These are phyloP conservation scores for Microdochium trichocladiopsis DNA, from an alignment of 2,329 filamentous ascomycete species.

Conservation along the genomic window DNA sequence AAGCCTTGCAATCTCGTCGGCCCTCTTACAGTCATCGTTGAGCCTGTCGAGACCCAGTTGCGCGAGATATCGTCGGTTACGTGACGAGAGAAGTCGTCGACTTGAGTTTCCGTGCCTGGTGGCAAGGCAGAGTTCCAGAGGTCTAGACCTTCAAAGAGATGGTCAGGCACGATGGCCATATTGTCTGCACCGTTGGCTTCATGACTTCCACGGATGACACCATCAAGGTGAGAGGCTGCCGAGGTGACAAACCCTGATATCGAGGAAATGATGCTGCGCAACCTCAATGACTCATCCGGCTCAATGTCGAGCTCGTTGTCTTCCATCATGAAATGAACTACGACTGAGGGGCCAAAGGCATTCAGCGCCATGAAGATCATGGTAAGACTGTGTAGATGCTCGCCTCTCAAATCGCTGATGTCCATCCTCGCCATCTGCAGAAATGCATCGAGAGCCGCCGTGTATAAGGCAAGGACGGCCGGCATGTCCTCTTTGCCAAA, in stretches of 20 bases:
- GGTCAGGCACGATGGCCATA: not conserved
- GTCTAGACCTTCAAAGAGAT: constrained; percentile 13
- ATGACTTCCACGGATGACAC: not conserved
- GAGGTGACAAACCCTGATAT: not conserved
- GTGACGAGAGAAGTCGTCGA: constrained; percentile 30
- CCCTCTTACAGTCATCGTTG: constrained; percentile 28
- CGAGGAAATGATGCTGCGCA: not conserved
- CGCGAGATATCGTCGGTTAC: constrained; percentile 36
- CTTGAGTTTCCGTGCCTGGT: constrained; percentile 17
- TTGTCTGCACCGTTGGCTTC: not conserved
- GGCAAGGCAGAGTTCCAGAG: constrained; percentile 1
- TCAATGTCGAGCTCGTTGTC: not conserved
- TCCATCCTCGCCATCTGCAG: constrained; percentile 11
- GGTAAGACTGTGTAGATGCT: constrained; percentile 13
- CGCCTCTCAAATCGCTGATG: constrained; percentile 9
- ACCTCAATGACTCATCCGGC: not conserved
- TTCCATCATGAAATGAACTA: constrained; percentile 13
- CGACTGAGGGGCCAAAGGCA: constrained; percentile 17
- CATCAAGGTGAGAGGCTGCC: not conserved
- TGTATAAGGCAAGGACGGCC: constrained; percentile 24
- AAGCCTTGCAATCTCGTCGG: constrained; percentile 23
- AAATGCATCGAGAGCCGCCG: constrained; percentile 19
- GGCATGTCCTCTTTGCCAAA: constrained; percentile 24
- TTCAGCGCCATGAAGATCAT: constrained; percentile 16
- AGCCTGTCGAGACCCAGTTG: constrained; percentile 31